A percentile compares a stretch with the other conserved stretches of the same genome.
Evolutionary conservation across 495 filamentous ascomycete species (phyloP).

Genomic region (Cairneyella variabilis): DNA sequence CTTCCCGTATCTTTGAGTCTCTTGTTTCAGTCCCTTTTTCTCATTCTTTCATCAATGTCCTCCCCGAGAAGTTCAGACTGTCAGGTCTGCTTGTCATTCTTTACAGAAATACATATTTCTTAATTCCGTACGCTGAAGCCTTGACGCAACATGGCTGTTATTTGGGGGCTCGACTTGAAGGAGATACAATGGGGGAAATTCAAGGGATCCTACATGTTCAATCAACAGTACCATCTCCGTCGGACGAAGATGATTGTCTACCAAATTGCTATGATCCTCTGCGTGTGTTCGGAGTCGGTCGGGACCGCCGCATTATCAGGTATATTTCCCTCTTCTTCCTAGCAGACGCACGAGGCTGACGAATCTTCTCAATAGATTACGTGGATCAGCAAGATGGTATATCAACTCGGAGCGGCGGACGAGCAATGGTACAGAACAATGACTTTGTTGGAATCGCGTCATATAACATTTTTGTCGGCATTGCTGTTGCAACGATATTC

Average conservation of each 20-base stretch:
- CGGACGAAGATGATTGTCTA: conserved; percentile 52
- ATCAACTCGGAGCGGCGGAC: conserved; percentile 23
- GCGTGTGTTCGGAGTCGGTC: conserved; percentile 46
- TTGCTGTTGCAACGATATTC: conserved; percentile 51
- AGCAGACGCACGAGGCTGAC: background rate
- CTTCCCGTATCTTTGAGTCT: no score
- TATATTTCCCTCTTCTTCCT: conserved; percentile 18
- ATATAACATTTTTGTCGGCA: conserved; percentile 51
- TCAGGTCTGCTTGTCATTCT: no score
- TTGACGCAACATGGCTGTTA: conserved; percentile 35
- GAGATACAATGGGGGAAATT: conserved; percentile 51
- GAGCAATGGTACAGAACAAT: conserved; percentile 39
- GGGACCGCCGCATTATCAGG: conserved; percentile 46
- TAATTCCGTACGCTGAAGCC: background rate
- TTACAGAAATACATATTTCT: no score
- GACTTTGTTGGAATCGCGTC: conserved; percentile 42
- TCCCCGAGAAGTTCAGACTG: no score
- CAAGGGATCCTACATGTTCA: conserved; percentile 48
- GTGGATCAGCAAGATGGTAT: conserved; percentile 42
- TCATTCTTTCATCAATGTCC: no score
- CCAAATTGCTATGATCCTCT: conserved; percentile 49
- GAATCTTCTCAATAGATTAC: conserved; percentile 35
- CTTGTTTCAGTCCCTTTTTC: no score
- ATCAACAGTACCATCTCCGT: conserved; percentile 42
- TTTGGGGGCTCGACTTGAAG: conserved; percentile 48